phyloP scores from a whole-genome alignment of 2,329 filamentous ascomycete species.

The Hypoxylon rubiginosum region DNA sequence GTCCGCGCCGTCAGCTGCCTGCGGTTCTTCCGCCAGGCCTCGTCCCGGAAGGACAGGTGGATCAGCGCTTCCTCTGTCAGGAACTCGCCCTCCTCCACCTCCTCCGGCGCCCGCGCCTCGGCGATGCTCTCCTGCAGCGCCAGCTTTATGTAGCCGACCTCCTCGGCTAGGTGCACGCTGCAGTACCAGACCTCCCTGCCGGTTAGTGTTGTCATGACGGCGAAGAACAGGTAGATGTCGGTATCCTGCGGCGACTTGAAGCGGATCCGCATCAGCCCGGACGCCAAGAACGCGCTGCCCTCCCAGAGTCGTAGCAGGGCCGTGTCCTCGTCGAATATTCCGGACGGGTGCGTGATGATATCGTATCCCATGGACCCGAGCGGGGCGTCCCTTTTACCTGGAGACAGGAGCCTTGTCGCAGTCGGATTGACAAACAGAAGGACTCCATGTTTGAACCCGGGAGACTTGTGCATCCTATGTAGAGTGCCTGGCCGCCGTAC shows the following conservation, averaged over 20 bases:
- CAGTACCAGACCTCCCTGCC: constrained; percentile 24
- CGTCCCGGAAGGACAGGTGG: constrained; percentile 11
- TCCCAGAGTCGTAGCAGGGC: constrained; percentile 14
- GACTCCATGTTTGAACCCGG: constrained; percentile 22
- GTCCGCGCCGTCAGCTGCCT: constrained; percentile 12
- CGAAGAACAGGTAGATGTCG: constrained; percentile 32
- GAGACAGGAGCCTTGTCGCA: constrained; percentile 17
- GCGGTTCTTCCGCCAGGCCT: constrained; percentile 16
- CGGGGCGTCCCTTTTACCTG: constrained; percentile 12
- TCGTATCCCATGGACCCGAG: constrained; percentile 27
- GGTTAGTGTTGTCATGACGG: constrained; percentile 16
- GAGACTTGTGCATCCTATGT: background rate
- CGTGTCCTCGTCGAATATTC: constrained; percentile 24
- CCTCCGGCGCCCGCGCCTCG: no score
- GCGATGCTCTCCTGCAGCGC: constrained; percentile 10
- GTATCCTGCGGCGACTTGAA: constrained; percentile 29
- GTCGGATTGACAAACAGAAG: constrained; percentile 26
- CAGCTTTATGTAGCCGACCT: constrained; percentile 14
- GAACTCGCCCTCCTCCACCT: background rate
- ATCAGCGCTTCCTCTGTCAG: constrained; percentile 16
- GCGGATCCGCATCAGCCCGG: constrained; percentile 24
- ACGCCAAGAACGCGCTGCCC: constrained; percentile 20
- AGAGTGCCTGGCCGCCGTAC: background rate
- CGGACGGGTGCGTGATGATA: constrained; percentile 23
- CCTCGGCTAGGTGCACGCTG: constrained; percentile 11